Percentiles rank a stretch among this genome's conserved stretches.
Evolutionary conservation across 768 basidiomycete species (phyloP).

Genomic region (Steccherinum ochraceum): DNA sequence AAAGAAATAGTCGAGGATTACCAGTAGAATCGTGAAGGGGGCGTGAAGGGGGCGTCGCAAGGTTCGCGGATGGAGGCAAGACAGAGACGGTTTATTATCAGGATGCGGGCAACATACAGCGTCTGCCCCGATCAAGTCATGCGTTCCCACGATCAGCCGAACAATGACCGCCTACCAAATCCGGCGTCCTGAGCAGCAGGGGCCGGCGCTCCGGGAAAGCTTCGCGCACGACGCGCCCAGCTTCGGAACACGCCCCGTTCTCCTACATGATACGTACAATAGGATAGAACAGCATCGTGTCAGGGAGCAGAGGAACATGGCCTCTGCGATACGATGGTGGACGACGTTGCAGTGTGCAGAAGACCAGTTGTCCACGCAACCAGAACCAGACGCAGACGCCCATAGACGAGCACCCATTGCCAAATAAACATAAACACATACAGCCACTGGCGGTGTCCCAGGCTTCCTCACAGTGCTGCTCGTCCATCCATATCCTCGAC

Average conservation of each 20-base stretch:
- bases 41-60: constrained; percentile 19
- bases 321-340: too few species aligned
- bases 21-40: constrained; percentile 18
- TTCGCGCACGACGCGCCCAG: too few species aligned
- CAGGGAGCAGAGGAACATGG: too few species aligned
- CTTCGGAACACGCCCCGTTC: too few species aligned
- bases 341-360: too few species aligned
- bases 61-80: constrained; percentile 14
- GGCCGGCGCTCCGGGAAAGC: too few species aligned
- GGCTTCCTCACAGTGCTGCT: constrained; percentile 13
- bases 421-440: constrained; percentile 8
- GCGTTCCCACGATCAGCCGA: constrained; percentile 4
- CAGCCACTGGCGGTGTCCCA: neutral
- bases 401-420: neutral
- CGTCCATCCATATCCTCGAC: too few species aligned
- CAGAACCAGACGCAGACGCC: constrained; percentile 1
- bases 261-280: too few species aligned
- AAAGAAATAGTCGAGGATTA: constrained; percentile 12
- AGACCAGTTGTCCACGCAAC: too few species aligned
- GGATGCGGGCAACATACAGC: neutral
- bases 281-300: too few species aligned
- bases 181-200: too few species aligned
- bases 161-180: neutral
- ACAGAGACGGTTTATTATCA: constrained; percentile 3
- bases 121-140: neutral